These are phyloP conservation scores for Gentiana straminea DNA, from an alignment of 257 asterid species.

Conservation along the genomic window DNA sequence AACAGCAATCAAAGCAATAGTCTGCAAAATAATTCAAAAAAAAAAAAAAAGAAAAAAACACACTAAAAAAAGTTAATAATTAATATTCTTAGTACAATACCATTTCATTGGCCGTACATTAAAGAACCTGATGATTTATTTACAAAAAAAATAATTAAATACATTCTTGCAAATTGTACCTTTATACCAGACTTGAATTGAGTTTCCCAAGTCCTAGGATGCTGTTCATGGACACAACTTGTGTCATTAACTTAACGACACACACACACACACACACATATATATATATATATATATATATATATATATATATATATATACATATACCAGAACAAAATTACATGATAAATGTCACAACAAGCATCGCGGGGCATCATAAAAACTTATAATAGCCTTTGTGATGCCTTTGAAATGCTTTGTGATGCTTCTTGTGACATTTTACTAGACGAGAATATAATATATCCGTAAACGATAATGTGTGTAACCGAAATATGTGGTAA, in stretches of 20 bases:
- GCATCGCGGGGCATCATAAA: too few relatives aligned
- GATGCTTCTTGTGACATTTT: too few relatives aligned
- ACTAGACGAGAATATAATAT: too few relatives aligned
- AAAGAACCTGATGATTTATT: neutral
- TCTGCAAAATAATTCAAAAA: conserved; percentile 32
- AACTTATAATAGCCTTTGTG: too few relatives aligned
- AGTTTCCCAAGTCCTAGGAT: conserved; percentile 99
- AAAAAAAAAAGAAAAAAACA: neutral
- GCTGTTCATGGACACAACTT: conserved; percentile 31
- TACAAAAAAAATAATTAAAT: neutral
- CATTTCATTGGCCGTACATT: neutral
- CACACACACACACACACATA: too few relatives aligned
- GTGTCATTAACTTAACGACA: neutral
- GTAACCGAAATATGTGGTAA: too few relatives aligned
- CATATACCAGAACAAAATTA: too few relatives aligned
- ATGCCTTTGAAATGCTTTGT: too few relatives aligned
- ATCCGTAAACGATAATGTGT: too few relatives aligned
- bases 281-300: too few relatives aligned
- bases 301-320: too few relatives aligned
- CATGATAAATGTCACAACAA: too few relatives aligned
- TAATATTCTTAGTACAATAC: neutral
- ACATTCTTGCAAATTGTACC: conserved; percentile 23
- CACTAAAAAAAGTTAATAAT: neutral
- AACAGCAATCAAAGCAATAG: conserved; percentile 95
- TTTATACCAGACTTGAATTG: conserved; percentile 94